Base-by-base conservation (phyloP, 1,284 basidiomycete genomes). In the Naganishia sp. region DNA sequence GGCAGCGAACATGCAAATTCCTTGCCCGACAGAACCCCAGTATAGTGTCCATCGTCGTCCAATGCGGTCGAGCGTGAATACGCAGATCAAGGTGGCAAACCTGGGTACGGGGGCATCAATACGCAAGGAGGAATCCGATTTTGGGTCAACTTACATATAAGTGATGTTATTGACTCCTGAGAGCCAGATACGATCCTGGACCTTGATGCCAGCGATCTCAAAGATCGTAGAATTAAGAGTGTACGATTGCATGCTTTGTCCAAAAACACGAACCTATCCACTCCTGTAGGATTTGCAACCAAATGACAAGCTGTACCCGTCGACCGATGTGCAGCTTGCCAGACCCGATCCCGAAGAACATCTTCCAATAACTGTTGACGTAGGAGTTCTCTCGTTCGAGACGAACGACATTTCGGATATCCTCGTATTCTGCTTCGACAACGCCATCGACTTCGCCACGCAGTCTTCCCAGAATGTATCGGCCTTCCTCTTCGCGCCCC, bases 281-380 rank as follows among this genome's bases (percentile, higher is more conserved):
- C 65, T 77, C 75, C 64, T 77, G 75, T 55, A 73, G 65, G 57
- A 77, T 71, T 66, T 77, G 76, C 32, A 77, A 66, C 70, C 76
- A 73, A 51, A 75, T 71, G 47, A 72, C 71, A 13, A 75, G 66
- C 70, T 71, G 66, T 32, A 71, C 61, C 21, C 71, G 57, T 7
- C 72, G 68, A 25, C 69, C 67, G 53, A 73, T 64, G 56, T 74
- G 70, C 6, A 68, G 43, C 7, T 68, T 42, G 46, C 70, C 67
- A 6, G 51, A 51, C 21, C 55, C 67, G 23, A 53, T 60, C 17
- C 67, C 67, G 28, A 72, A 71, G 21, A 74, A 51, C 74, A 74
- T 74, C 2, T 58, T 63, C 13, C 54, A 66, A 62, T 73, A 74
- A 31, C 53, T 67, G 58, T 55, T 71, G 18, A 52, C 45, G 25